Evolutionary conservation across 192 early-diverging fungal genomes (phyloP).

Genomic region (Umbelopsis vinacea): DNA sequence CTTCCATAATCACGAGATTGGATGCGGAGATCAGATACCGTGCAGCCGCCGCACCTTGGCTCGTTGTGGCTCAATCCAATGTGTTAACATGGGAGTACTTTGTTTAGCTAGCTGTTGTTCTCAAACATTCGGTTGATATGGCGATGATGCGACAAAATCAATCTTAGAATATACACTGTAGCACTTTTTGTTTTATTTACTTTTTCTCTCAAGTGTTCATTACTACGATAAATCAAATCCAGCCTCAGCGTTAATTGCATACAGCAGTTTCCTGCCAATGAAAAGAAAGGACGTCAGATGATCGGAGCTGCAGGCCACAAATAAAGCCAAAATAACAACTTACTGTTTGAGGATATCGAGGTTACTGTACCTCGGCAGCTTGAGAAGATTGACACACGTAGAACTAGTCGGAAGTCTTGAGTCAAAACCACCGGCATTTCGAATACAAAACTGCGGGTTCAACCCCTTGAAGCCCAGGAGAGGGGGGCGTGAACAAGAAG

Average conservation of each 20-base stretch:
- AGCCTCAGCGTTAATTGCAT: constrained; percentile 84
- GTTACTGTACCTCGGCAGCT: constrained; percentile 79
- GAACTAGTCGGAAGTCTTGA: constrained; percentile 80
- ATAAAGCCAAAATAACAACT: constrained; percentile 11
- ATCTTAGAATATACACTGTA: not conserved
- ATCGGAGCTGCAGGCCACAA: constrained; percentile 9
- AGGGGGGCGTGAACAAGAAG: constrained; percentile 89
- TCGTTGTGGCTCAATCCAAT: no score
- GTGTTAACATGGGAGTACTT: no score
- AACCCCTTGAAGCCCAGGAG: constrained; percentile 86
- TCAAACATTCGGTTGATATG: no score
- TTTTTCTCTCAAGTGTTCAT: not conserved
- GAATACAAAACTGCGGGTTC: constrained; percentile 72
- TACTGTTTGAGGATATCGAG: constrained; percentile 60
- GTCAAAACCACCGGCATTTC: constrained; percentile 68
- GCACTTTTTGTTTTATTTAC: not conserved
- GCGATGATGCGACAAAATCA: no score
- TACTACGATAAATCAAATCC: constrained; percentile 90
- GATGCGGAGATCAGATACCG: not conserved
- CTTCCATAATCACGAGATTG: not conserved
- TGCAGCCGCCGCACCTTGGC: not conserved
- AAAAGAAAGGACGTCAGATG: constrained; percentile 21
- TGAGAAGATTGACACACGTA: constrained; percentile 90
- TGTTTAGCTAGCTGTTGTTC: no score
- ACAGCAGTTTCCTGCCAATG: constrained; percentile 73